Evolutionary conservation across 768 basidiomycete genomes (phyloP).

Genomic region (Jaapia argillacea): DNA sequence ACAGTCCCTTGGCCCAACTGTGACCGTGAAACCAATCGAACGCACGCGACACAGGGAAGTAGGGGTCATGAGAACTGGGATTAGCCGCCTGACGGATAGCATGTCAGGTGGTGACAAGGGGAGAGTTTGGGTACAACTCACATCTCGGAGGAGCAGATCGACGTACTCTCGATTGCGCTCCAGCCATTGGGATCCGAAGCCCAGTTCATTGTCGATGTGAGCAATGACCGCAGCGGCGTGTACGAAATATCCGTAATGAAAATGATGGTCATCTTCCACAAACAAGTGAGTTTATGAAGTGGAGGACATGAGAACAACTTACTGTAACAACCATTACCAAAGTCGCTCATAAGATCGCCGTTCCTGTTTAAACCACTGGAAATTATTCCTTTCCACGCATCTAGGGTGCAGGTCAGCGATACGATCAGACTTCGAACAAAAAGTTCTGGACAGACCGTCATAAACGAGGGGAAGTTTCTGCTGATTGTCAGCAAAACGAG

Average conservation of each 20-base stretch:
- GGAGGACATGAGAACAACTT: too few relatives aligned
- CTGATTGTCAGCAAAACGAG: not conserved
- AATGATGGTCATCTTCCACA: not conserved
- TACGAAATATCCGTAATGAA: not conserved
- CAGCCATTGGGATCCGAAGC: not conserved
- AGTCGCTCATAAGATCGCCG: not conserved
- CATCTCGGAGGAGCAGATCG: not conserved
- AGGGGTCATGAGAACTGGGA: not conserved
- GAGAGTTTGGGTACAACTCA: not conserved
- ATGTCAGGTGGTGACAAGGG: not conserved
- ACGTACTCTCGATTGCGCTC: not conserved
- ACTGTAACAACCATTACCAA: not conserved
- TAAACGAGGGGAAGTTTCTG: not conserved
- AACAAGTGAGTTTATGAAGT: too few relatives aligned
- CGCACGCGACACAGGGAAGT: not conserved
- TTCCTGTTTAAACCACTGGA: not conserved
- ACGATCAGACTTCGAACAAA: too few relatives aligned
- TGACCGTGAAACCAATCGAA: not conserved
- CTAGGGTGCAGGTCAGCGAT: too few relatives aligned
- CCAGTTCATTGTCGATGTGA: not conserved
- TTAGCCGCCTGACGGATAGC: not conserved
- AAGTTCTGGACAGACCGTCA: not conserved
- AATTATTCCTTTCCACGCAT: not conserved
- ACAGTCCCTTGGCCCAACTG: not conserved
- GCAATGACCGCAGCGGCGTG: not conserved